Evolutionary conservation across 2,329 filamentous ascomycete species (phyloP), one percentile per base, ranked within the genome.

Genomic region (Huntiella bhutanensis): DNA sequence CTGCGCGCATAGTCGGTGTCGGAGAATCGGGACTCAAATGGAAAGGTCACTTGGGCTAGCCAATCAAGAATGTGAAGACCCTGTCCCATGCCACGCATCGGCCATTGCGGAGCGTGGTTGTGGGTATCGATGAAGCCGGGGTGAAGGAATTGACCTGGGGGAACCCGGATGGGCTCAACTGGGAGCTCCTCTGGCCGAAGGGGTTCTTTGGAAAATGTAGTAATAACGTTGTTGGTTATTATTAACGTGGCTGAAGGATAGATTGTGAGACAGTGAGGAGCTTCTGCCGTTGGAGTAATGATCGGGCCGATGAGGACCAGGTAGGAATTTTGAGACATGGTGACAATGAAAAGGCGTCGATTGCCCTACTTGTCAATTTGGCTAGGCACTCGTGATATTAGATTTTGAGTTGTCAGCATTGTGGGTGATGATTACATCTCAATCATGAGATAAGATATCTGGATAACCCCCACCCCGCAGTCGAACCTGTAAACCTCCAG

Each of bases 61-160:
- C 77, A 82, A 54, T 79, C 70, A 5, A 77, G 61, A 50, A 73
- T 69, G 50, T 71, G 64, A 57, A 69, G 60, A 38, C 69, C 62
- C 53, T 70, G 65, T 4, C 66, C 65, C 4, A 70, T 59, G 22
- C 69, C 65, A 17, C 66, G 60, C 57, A 65, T 64, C 11, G 64
- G 58, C 63, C 65, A 70, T 52, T 73, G 67, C 35, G 77, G 76
- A 0, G 77, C 77, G 54, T 82, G 77, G 50, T 77, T 78, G 57
- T 81, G 77, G 1, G 75, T 80, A 60, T 81, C 77, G 45, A 81
- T 62, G 53, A 77, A 70, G 38, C 73, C 72, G 0, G 74, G 73
- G 48, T 75, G 67, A 41, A 77, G 57, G 53, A 77, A 74, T 40
- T 71, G 59, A 35, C 64, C 64, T 5, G 55, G 59, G 2, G 53